These are phyloP conservation scores for Alisma plantagoaquatica DNA, from an alignment of 106 monocot genomes.

Conservation along the genomic window DNA sequence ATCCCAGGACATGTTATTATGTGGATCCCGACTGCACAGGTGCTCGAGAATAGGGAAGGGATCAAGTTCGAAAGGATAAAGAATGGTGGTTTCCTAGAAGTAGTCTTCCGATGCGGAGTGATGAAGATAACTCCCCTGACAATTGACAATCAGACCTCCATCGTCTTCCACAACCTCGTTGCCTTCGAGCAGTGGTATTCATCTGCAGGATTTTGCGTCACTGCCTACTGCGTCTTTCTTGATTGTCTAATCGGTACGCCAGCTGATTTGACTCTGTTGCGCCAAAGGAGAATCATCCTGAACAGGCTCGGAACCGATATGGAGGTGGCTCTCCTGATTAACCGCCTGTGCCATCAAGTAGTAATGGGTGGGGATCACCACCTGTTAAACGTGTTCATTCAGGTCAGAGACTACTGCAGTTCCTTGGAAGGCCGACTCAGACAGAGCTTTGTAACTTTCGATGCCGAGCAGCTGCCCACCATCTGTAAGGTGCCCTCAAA, in stretches of 20 bases:
- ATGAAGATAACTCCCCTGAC: conserved; percentile 16
- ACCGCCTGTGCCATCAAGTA: neutral
- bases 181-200: conserved; percentile 5
- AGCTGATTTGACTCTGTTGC: conserved; percentile 5
- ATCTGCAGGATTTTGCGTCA: neutral
- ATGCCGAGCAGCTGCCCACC: neutral
- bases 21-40: conserved; percentile 15
- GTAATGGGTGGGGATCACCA: too few species aligned
- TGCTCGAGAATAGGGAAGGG: conserved; percentile 20
- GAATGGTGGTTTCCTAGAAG: conserved; percentile 2
- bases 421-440: too few species aligned
- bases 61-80: conserved; percentile 18
- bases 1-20: too few species aligned
- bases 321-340: conserved; percentile 1
- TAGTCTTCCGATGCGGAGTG: conserved; percentile 9
- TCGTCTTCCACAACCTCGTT: conserved; percentile 16
- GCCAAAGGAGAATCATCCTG: neutral
- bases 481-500: neutral
- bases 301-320: conserved; percentile 8
- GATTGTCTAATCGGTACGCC: neutral
- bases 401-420: too few species aligned
- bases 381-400: too few species aligned
- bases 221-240: neutral
- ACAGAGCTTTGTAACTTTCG: too few species aligned
- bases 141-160: neutral